A percentile compares a stretch with the other conserved stretches of the same genome.
These are phyloP conservation scores for Capsicum chinense DNA, from an alignment of 257 asterid genomes.

Conservation along the genomic window DNA sequence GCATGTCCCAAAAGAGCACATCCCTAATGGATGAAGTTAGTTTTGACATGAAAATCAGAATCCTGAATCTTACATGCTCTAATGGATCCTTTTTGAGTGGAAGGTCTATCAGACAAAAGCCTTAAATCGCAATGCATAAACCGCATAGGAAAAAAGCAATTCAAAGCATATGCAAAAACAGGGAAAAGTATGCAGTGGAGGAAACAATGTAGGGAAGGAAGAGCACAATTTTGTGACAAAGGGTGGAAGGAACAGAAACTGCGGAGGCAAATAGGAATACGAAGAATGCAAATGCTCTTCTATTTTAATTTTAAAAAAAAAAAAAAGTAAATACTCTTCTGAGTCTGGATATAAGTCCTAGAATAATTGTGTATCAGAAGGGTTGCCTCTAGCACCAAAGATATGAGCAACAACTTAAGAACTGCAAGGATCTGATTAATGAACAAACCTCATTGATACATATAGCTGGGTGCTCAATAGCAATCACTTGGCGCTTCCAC, in stretches of 20 bases:
- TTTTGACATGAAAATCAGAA: conserved; percentile 5
- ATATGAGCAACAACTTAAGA: conserved; percentile 1
- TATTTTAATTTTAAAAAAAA: neutral
- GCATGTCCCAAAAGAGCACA: conserved; percentile 5
- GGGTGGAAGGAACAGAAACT: neutral
- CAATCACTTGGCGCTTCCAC: conserved; percentile 11
- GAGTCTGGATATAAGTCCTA: neutral
- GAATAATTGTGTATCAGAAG: conserved; percentile 20
- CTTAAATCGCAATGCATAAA: neutral
- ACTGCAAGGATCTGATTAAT: neutral
- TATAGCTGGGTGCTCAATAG: neutral
- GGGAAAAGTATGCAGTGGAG: conserved; percentile 2
- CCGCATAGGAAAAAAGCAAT: neutral
- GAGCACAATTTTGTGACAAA: neutral
- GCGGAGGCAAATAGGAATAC: neutral
- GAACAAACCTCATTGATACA: neutral
- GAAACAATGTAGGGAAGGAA: neutral
- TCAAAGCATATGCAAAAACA: neutral
- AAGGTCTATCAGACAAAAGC: neutral
- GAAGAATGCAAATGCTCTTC: neutral
- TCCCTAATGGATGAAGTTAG: neutral
- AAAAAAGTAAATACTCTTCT: neutral
- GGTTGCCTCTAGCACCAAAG: neutral
- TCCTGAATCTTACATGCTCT: neutral
- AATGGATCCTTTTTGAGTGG: neutral